phyloP scores from a whole-genome alignment of 1,284 basidiomycete genomes.

The Phaffia rhodozyma region DNA sequence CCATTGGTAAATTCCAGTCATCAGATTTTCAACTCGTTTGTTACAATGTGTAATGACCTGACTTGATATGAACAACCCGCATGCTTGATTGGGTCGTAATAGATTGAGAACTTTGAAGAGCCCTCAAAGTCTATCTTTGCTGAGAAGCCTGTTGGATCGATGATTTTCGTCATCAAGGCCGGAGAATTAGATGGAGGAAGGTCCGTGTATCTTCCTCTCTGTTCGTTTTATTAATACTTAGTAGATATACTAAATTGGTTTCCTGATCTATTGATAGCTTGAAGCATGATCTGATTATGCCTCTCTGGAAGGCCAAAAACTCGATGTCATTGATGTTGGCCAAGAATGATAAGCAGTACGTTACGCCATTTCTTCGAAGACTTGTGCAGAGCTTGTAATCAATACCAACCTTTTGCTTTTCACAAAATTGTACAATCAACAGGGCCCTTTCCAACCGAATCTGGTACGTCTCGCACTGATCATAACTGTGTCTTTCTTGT shows the following conservation, averaged over 20 bases:
- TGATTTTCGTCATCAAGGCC: conserved; percentile 55
- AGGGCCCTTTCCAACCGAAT: conserved; percentile 15
- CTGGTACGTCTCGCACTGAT: neutral
- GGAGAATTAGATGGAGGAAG: conserved; percentile 44
- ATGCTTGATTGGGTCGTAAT: neutral
- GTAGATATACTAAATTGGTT: neutral
- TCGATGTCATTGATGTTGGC: conserved; percentile 83
- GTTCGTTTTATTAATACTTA: neutral
- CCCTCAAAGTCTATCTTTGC: conserved; percentile 46
- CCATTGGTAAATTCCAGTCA: conserved; percentile 42
- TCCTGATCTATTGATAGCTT: conserved; percentile 39
- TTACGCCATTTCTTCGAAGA: neutral
- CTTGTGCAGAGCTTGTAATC: neutral
- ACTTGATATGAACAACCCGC: neutral
- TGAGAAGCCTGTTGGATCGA: conserved; percentile 46
- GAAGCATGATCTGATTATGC: conserved; percentile 60
- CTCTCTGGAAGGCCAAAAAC: conserved; percentile 81
- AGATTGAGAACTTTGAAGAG: conserved; percentile 47
- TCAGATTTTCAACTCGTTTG: neutral
- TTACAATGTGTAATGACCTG: neutral
- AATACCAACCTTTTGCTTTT: neutral
- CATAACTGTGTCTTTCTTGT: neutral
- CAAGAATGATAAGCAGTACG: conserved; percentile 81
- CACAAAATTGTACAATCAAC: neutral
- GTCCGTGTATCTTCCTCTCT: conserved; percentile 36